Evolutionary conservation across 805 yeast genomes (phyloP), one percentile per base, ranked within the genome.

Genomic region (Yamadazyma nakazawae): DNA sequence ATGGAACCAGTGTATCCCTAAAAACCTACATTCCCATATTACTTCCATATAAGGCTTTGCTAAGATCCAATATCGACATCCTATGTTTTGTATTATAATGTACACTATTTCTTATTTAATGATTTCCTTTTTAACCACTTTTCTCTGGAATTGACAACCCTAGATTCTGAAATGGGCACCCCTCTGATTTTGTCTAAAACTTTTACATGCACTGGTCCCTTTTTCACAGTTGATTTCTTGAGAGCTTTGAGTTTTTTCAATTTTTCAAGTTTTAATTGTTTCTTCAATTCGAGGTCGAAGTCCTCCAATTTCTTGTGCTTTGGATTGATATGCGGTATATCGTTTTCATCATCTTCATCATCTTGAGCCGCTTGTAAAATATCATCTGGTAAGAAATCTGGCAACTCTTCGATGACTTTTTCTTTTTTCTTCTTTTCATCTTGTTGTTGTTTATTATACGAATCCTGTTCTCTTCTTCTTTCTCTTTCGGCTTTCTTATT

Each of bases 301-400:
- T 67, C 72, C 40, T 68, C 74, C 42, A 63, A 54, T 47, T 68
- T 75, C 50, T 60, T 66, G n/a, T 61, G 57, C 39, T 49, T 51
- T 12, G 48, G 19, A 21, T 34, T 24, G 3, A 13, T 28, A 5
- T 28, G n/a, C 9, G 32, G 12, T 28, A 28, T 28, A 3, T 28
- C 12, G 32, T 28, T 17, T 16, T n/a, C 34, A 10, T 8, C 34
- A 11, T 52, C 49, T 25, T 40, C 43, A 10, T 30, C 45, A 8
- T 45, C 46, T 13, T 43, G 19, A 17, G 50, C 44, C 1, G 66
- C 50, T 21, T 64, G 62, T 32, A 69, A 49, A 16, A 70, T 57
- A 28, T 70, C 75, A 31, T 68, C 73, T 0, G 77, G 77, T 46
- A 72, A 68, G 26, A 61, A 59, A 17, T 72, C 76, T 2, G 77